A percentile compares a stretch with the other conserved stretches of the same genome.
Conservation (phyloP, 2,329 filamentous ascomycete genomes). For the Arthrinium phaeospermum region DNA sequence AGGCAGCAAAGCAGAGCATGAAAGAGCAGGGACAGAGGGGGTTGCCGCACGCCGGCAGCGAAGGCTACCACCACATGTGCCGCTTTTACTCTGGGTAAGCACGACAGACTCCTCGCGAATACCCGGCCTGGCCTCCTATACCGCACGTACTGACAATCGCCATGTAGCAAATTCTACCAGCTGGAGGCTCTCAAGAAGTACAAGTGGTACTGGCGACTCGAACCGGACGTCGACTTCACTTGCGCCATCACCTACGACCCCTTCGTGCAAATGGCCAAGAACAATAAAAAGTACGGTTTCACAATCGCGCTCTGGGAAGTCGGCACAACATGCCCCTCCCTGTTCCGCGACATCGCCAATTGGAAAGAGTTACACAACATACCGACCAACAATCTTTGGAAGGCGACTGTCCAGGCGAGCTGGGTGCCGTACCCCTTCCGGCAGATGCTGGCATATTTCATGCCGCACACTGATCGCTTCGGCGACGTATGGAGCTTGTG, state of each 20-base stretch:
- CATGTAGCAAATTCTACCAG: slow-evolving; percentile 48
- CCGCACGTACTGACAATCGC: neutral
- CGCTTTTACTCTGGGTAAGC: slow-evolving; percentile 51
- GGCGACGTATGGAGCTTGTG: slow-evolving; percentile 51
- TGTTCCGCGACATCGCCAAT: slow-evolving; percentile 48
- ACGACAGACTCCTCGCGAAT: neutral
- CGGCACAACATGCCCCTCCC: slow-evolving; percentile 46
- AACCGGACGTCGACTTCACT: slow-evolving; percentile 50
- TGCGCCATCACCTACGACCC: slow-evolving; percentile 55
- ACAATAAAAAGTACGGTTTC: slow-evolving; percentile 51
- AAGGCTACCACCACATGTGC: slow-evolving; percentile 51
- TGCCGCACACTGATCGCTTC: slow-evolving; percentile 44
- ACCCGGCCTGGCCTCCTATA: neutral
- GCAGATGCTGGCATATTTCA: slow-evolving; percentile 39
- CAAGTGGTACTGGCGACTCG: slow-evolving; percentile 55
- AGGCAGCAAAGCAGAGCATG: slow-evolving; percentile 40
- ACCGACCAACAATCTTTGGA: slow-evolving; percentile 45
- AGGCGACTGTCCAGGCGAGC: slow-evolving; percentile 45
- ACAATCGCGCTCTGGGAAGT: slow-evolving; percentile 51
- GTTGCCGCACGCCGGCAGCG: slow-evolving; percentile 45
- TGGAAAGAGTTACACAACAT: slow-evolving; percentile 46
- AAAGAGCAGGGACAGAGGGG: slow-evolving; percentile 39
- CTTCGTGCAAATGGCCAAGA: slow-evolving; percentile 51
- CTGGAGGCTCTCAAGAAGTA: slow-evolving; percentile 47
- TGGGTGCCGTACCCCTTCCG: slow-evolving; percentile 50